Percentiles rank a stretch among this genome's conserved stretches.
Conservation (phyloP, 495 filamentous ascomycete genomes). For the Pyrenula aspistea region DNA sequence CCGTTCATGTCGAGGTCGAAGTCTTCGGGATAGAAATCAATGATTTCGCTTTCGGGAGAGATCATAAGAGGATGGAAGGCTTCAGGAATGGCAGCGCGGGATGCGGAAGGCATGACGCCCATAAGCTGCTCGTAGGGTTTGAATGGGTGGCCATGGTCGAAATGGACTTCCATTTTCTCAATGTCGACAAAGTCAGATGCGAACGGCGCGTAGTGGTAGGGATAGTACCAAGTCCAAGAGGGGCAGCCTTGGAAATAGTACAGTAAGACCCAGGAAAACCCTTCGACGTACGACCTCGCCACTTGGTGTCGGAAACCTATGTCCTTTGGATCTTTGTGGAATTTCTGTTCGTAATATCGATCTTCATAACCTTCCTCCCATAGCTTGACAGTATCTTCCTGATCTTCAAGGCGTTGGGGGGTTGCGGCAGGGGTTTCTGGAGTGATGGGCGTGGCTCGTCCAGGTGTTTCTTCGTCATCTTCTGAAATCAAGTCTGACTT, state of each 20-base stretch:
- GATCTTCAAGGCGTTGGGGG: conserved; percentile 46
- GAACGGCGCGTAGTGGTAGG: conserved; percentile 96
- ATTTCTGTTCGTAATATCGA: conserved; percentile 96
- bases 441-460: conserved; percentile 36
- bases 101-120: conserved; percentile 90
- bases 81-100: conserved; percentile 78
- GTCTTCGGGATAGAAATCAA: conserved; percentile 94
- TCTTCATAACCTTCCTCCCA: conserved; percentile 96
- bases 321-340: conserved; percentile 71
- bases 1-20: conserved; percentile 91
- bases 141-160: conserved; percentile 79
- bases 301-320: conserved; percentile 83
- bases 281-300: conserved; percentile 86
- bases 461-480: conserved; percentile 47
- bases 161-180: conserved; percentile 61
- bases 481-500: conserved; percentile 51
- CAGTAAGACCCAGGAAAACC: conserved; percentile 90
- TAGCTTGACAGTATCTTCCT: conserved; percentile 63
- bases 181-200: conserved; percentile 89
- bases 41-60: conserved; percentile 73
- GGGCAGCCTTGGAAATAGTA: conserved; percentile 99
- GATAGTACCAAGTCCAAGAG: conserved; percentile 98
- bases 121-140: conserved; percentile 95
- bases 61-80: conserved; percentile 85
- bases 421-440: conserved; percentile 26